Evolutionary conservation across 139 green algal species (phyloP), one percentile per base, ranked within the genome.

Genomic region (Raphidocelis subcapitata): DNA sequence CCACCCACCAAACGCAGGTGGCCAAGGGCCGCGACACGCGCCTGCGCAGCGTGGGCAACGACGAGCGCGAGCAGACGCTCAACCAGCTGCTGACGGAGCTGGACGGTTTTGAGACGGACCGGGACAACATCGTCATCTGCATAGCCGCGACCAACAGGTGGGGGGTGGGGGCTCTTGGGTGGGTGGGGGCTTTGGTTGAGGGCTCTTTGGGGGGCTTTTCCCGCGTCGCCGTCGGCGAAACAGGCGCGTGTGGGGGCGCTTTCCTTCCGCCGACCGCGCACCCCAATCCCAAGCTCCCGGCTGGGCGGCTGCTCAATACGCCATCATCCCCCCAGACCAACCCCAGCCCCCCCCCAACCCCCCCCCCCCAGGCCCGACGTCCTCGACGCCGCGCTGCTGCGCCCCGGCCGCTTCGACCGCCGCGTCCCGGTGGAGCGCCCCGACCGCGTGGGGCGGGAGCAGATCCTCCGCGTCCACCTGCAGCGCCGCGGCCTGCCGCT

Each of bases 81-180:
- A 97, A 97, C 75, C 92, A 97, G 83, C 85, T 97, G 72, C 84
- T 97, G 24, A 96, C 92, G 5, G 92, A 97, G 81, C 77, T 96
- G 52, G 89, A 95, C 65, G 90, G 92, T 3, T 96, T 95, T 64
- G 86, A 94, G 56, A 85, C 56, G 14, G 62, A 81, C 52, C 74
- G 77, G 59, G 72, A 83, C 15, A 69, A 71, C 23, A 36, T 86
- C 1, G 89, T 96, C n/a, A 94, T 96, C 72, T 93, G 86, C 79
- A 88, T 96, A 5, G 92, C 92, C 0, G 92, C 92, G 36, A 97
- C 92, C 66, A 97, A 97, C 85, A 72, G 79, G 73, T 79, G 56
- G 3, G 49, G 36, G 26, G 12, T 12, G 41, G 41, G 41, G 8
- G 41, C 12, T 8, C 8, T 49, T 20, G 8, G 41, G 41, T 49